Conservation (phyloP, 75 land plant genomes). For the Azolla pinnata region DNA sequence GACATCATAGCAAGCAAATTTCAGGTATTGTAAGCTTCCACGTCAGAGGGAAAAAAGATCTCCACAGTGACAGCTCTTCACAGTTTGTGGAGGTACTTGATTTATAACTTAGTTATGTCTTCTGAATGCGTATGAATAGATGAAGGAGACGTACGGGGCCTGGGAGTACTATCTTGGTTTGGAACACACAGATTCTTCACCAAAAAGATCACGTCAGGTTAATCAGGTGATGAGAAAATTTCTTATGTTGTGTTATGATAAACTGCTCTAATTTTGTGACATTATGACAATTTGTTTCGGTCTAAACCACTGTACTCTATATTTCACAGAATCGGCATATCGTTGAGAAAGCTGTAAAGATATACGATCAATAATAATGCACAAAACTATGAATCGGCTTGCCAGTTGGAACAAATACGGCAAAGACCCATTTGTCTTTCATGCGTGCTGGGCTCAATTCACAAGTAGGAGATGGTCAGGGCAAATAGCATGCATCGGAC, state of each 20-base stretch:
- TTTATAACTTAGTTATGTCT: not conserved
- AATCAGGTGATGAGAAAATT: constrained; percentile 27
- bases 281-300: too few relatives aligned
- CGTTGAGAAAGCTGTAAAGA: constrained; percentile 53
- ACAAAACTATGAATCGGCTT: too few relatives aligned
- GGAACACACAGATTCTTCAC: constrained; percentile 44
- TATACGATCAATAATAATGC: constrained; percentile 47
- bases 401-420: too few relatives aligned
- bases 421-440: too few relatives aligned
- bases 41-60: not conserved
- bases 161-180: constrained; percentile 54
- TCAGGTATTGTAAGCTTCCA: constrained; percentile 22
- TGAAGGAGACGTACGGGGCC: constrained; percentile 44
- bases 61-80: not conserved
- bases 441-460: too few relatives aligned
- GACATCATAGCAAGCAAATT: constrained; percentile 37
- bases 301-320: not conserved
- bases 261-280: too few relatives aligned
- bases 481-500: too few relatives aligned
- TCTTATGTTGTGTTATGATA: not conserved
- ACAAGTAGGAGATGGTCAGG: too few relatives aligned
- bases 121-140: constrained; percentile 14
- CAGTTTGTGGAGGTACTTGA: not conserved
- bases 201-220: constrained; percentile 28
- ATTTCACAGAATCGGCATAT: constrained; percentile 38